Base-by-base conservation (phyloP, 306 rosid genomes). In the Vachellia collinsii region DNA sequence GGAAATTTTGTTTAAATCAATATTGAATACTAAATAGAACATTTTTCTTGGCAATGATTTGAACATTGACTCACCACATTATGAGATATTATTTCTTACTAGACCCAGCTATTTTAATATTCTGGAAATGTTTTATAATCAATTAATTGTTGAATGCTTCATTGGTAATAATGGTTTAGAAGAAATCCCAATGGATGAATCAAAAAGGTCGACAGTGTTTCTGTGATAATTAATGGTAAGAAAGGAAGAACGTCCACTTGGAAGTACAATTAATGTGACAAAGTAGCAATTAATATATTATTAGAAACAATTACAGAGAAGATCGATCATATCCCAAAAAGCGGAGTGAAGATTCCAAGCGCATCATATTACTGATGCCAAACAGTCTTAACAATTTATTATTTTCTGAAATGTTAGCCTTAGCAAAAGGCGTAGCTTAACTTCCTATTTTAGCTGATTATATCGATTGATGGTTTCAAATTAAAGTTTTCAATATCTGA, bases 141-240 rank as follows among this genome's bases (percentile, higher is more conserved):
- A 80, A 25, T 80, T 74, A 22, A 5, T 25, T 10, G 7, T 74
- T 61, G 79, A 80, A 63, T 63, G 42, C 42, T 13, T 34, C 12
- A 4, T 48, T 41, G 34, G 1, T 29, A 38, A 22, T 51, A 38
- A 38, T 51, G 68, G 44, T 61, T 78, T 64, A 54, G 29, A 66
- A 36, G 9, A 36, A 48, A 34, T 7, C 47, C 8, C 36, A 5
- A 29, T 10, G 2, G 64, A 58, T 9, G n/a, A 46, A 25, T 70
- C 70, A 22, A 23, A 75, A 43, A 13, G 43, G 58, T 7, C 20
- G 64, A 8, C 9, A 5, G 59, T 17, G 9, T 17, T 17, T 51
- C 19, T 9, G 6, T 19, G 59, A 51, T 29, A 29, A 29, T 29
- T 51, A 51, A 58, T 20, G 64, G 20, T n/a, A 58, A 58, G 64